Evolutionary conservation across 169 alveolate genomes (phyloP).

Genomic region (Eimeria falciformis): DNA sequence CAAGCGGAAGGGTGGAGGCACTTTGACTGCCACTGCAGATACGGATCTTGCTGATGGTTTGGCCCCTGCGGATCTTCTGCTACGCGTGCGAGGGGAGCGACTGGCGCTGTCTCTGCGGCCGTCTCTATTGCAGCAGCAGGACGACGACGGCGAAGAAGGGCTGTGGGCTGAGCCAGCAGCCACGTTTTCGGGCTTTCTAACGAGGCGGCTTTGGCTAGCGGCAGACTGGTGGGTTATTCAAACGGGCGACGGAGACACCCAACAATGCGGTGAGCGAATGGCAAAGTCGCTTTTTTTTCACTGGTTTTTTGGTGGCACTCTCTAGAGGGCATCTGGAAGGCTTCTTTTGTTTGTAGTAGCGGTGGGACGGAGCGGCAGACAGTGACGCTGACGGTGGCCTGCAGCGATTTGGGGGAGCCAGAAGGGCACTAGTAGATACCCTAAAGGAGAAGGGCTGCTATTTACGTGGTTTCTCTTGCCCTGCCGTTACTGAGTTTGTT

Average conservation of each 20-base stretch:
- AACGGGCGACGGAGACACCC: too few relatives aligned
- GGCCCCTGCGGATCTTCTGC: slow-evolving; percentile 2
- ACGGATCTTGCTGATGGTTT: neutral
- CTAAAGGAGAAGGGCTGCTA: too few relatives aligned
- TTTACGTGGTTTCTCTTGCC: too few relatives aligned
- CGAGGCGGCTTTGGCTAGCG: slow-evolving; percentile 21
- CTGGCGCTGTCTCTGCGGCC: slow-evolving; percentile 34
- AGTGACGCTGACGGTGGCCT: too few relatives aligned
- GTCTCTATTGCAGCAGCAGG: slow-evolving; percentile 17
- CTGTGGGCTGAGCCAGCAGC: neutral
- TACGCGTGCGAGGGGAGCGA: slow-evolving; percentile 63
- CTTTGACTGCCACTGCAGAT: neutral
- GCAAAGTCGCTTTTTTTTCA: too few relatives aligned
- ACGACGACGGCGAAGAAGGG: neutral
- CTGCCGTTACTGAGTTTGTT: too few relatives aligned
- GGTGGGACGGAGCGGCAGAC: too few relatives aligned
- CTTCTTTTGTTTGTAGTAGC: neutral
- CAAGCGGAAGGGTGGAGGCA: neutral
- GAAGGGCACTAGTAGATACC: too few relatives aligned
- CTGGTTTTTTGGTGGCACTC: neutral
- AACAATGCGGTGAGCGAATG: too few relatives aligned
- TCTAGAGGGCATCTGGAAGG: neutral
- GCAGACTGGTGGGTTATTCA: slow-evolving; percentile 60
- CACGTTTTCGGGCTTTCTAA: slow-evolving; percentile 16
- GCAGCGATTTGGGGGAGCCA: too few relatives aligned